Conservation (phyloP, 306 rosid species). For the Quercus aquifolioides region DNA sequence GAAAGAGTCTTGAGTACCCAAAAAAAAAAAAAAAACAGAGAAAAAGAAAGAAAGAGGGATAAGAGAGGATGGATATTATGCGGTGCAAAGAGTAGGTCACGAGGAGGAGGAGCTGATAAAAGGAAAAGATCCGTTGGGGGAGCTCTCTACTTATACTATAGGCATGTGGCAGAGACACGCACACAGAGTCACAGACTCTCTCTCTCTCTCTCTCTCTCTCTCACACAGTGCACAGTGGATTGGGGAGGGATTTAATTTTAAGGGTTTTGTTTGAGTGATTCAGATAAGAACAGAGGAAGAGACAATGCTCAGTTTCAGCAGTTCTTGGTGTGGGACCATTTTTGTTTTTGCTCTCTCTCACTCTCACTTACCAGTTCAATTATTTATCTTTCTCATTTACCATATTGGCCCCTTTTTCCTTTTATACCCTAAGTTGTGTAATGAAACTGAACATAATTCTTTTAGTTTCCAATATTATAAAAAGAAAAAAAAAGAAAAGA, state of each 20-base stretch:
- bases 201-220: neutral
- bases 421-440: neutral
- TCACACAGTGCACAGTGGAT: neutral
- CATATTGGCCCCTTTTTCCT: constrained; percentile 16
- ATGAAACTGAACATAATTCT: no score
- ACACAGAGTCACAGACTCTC: constrained; percentile 9
- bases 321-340: constrained; percentile 53
- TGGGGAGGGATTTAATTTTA: neutral
- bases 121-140: constrained; percentile 40
- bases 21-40: neutral
- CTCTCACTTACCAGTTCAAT: constrained; percentile 31
- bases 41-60: neutral
- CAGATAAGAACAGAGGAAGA: constrained; percentile 58
- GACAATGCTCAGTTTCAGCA: constrained; percentile 65
- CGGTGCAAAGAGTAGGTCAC: constrained; percentile 34
- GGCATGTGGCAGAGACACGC: constrained; percentile 22
- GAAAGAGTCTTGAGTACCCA: neutral
- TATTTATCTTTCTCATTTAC: constrained; percentile 39
- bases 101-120: constrained; percentile 45
- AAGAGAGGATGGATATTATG: neutral
- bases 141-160: constrained; percentile 39
- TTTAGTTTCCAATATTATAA: neutral
- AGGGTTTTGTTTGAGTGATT: neutral
- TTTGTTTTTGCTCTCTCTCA: neutral
- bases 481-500: neutral